Evolutionary conservation across 306 rosid species (phyloP).

Genomic region (Canavalia ensiformis): DNA sequence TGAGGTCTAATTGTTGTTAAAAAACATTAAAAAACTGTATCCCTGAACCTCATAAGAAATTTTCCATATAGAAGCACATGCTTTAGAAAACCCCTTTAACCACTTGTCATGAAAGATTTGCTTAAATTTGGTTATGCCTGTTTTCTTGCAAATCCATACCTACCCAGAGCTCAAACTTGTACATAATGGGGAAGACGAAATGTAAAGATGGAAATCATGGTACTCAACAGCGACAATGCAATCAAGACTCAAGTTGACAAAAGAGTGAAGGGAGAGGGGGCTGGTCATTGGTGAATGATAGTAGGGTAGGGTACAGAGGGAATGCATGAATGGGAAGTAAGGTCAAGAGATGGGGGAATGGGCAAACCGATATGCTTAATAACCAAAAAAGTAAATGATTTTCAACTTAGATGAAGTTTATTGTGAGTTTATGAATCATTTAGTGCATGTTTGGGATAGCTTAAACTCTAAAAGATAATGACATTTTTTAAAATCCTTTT

Average conservation of each 20-base stretch:
- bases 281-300: background rate
- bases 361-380: background rate
- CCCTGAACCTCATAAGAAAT: background rate
- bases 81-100: background rate
- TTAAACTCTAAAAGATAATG: too few relatives aligned
- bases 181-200: conserved; percentile 21
- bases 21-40: background rate
- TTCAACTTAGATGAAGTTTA: background rate
- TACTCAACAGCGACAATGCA: background rate
- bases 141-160: background rate
- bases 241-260: background rate
- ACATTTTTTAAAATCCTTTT: too few relatives aligned
- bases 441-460: too few relatives aligned
- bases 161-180: conserved; percentile 5
- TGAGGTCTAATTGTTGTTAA: background rate
- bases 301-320: conserved; percentile 5
- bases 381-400: background rate
- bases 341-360: conserved; percentile 1
- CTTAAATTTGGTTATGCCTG: conserved; percentile 1
- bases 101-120: background rate
- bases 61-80: conserved; percentile 1
- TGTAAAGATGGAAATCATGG: conserved; percentile 23
- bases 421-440: conserved; percentile 1
- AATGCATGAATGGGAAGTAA: background rate
- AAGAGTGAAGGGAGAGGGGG: too few relatives aligned